Evolutionary conservation across 352 stramenopile species (phyloP).

Genomic region (Aphanomyces cochlioides): DNA sequence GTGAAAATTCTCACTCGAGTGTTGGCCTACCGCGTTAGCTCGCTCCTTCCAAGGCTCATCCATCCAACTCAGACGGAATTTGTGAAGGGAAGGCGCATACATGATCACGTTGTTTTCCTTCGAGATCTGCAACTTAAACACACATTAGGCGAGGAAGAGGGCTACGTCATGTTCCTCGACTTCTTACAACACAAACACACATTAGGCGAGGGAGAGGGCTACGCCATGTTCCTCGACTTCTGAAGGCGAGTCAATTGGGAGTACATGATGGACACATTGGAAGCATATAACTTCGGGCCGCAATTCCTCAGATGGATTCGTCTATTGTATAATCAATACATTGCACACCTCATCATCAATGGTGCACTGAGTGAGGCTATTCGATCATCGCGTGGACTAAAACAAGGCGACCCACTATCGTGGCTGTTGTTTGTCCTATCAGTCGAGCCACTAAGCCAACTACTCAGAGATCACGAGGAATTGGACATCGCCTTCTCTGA

Average conservation of each 20-base stretch:
- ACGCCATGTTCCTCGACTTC: slow-evolving; percentile 7
- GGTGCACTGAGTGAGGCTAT: not conserved
- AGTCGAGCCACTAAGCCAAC: slow-evolving; percentile 14
- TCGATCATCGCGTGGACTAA: not conserved
- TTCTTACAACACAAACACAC: slow-evolving; percentile 15
- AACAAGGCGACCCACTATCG: slow-evolving; percentile 20
- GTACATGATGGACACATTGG: not conserved
- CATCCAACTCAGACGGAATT: slow-evolving; percentile 11
- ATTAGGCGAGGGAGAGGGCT: not conserved
- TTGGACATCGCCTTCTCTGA: not conserved
- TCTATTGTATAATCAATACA: not conserved
- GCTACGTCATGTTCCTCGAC: not conserved
- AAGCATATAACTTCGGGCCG: slow-evolving; percentile 4
- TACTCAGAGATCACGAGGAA: not conserved
- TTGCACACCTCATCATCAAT: slow-evolving; percentile 10
- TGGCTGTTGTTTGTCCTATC: slow-evolving; percentile 9
- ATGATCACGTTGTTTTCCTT: not conserved
- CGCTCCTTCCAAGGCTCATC: slow-evolving; percentile 4
- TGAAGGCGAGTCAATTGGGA: slow-evolving; percentile 13
- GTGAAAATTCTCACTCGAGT: not conserved
- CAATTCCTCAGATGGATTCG: not conserved
- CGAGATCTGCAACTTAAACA: slow-evolving; percentile 9
- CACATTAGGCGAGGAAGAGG: slow-evolving; percentile 4
- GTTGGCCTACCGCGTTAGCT: not conserved
- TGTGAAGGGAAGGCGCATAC: not conserved